A percentile compares a stretch with the other conserved stretches of the same genome.
These are phyloP conservation scores for Pyrus hybrid DNA, from an alignment of 331 rosid genomes.

Conservation along the genomic window DNA sequence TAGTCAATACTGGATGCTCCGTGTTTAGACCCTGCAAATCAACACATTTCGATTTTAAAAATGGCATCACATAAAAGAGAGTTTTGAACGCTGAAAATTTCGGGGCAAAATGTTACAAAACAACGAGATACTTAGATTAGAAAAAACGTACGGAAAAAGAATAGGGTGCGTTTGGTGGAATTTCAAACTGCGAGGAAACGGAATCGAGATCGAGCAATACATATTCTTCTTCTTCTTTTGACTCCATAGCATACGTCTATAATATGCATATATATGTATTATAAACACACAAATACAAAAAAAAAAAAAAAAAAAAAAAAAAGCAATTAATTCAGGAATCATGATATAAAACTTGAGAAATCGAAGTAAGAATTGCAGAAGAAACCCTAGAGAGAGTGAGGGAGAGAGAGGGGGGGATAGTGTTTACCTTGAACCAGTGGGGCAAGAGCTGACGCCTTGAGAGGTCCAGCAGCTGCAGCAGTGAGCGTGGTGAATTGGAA, in stretches of 20 bases:
- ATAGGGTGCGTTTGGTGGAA: constrained; percentile 66
- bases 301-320: no score
- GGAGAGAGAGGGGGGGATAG: no score
- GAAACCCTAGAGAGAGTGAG: no score
- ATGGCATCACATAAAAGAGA: neutral
- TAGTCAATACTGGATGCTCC: constrained; percentile 50
- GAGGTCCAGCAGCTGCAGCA: no score
- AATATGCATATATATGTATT: fast-evolving
- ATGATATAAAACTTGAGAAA: no score
- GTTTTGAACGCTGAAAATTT: neutral
- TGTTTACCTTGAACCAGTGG: no score
- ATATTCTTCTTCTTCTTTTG: constrained; percentile 17
- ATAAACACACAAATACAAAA: no score
- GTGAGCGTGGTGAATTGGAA: no score
- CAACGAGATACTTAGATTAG: neutral
- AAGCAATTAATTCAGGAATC: no score
- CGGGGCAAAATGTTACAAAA: neutral
- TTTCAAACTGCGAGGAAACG: constrained; percentile 37
- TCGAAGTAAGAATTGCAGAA: no score
- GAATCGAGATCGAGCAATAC: constrained; percentile 60
- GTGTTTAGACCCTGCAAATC: constrained; percentile 62
- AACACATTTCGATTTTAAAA: neutral
- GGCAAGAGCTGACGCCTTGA: no score
- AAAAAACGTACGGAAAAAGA: constrained; percentile 48
- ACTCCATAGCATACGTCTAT: no score